phyloP scores from a whole-genome alignment of 177 flowering plant species.

The Tripterygium wilfordii region DNA sequence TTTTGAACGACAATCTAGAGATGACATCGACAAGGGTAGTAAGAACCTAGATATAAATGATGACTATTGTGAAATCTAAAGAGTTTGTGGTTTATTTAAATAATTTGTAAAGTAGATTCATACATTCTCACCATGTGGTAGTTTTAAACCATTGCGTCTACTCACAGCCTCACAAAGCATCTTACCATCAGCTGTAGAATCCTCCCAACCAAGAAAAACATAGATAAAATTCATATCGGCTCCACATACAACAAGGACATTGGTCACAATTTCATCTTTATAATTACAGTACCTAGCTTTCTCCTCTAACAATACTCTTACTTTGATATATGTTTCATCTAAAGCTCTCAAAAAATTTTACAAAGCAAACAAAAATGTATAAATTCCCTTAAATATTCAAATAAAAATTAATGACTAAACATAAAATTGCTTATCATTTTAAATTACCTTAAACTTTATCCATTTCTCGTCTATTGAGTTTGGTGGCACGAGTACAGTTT shows the following conservation, averaged over 20 bases:
- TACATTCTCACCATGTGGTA: neutral
- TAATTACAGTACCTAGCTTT: neutral
- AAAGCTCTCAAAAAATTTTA: neutral
- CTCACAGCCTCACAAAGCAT: neutral
- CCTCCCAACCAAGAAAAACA: neutral
- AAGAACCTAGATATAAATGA: no score
- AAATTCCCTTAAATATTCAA: no score
- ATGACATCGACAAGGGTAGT: neutral
- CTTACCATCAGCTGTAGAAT: neutral
- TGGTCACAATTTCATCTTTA: neutral
- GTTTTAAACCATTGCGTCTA: neutral
- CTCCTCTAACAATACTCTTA: neutral
- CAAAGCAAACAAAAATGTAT: no score
- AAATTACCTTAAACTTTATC: conserved; percentile 4
- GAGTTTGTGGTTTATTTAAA: neutral
- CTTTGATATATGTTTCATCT: neutral
- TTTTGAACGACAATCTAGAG: no score
- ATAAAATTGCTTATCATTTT: neutral
- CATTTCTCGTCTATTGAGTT: conserved; percentile 3
- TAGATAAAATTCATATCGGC: neutral
- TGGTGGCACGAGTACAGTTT: neutral
- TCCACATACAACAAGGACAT: neutral
- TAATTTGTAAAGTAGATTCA: neutral
- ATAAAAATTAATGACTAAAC: neutral
- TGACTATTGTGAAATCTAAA: neutral